Evolutionary conservation across 2,329 filamentous ascomycete species (phyloP).

Genomic region (Fusarium circinatum): DNA sequence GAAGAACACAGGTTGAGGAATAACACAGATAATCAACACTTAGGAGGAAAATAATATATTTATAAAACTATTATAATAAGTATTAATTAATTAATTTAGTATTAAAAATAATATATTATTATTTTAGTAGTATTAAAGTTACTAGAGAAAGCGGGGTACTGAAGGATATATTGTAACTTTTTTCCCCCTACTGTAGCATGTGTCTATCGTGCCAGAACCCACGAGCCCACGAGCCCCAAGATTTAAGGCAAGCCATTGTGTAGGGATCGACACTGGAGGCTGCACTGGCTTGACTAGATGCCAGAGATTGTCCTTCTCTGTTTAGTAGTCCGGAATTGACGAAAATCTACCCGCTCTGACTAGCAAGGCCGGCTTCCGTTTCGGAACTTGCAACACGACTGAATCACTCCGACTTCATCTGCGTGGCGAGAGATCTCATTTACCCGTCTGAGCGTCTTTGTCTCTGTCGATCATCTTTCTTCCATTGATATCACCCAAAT

Average conservation of each 20-base stretch:
- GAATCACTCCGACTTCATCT: conserved; percentile 2
- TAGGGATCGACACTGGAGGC: conserved; percentile 38
- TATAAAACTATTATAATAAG: too few relatives aligned
- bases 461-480: conserved; percentile 6
- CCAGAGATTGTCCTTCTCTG: conserved; percentile 9
- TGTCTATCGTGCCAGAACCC: conserved; percentile 43
- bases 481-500: neutral
- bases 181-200: too few relatives aligned
- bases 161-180: too few relatives aligned
- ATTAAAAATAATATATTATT: too few relatives aligned
- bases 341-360: neutral
- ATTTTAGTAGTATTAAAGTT: too few relatives aligned
- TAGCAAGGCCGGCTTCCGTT: conserved; percentile 1
- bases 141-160: too few relatives aligned
- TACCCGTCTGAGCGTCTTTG: neutral
- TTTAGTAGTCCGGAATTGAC: neutral
- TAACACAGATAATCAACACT: too few relatives aligned
- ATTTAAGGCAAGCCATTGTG: conserved; percentile 38
- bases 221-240: conserved; percentile 38
- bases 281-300: conserved; percentile 13
- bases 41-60: too few relatives aligned
- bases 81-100: too few relatives aligned
- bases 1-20: too few relatives aligned
- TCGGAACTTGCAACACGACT: conserved; percentile 2
- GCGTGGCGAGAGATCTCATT: neutral